phyloP scores from a whole-genome alignment of 805 yeast genomes.

The Spathaspora girioi region DNA sequence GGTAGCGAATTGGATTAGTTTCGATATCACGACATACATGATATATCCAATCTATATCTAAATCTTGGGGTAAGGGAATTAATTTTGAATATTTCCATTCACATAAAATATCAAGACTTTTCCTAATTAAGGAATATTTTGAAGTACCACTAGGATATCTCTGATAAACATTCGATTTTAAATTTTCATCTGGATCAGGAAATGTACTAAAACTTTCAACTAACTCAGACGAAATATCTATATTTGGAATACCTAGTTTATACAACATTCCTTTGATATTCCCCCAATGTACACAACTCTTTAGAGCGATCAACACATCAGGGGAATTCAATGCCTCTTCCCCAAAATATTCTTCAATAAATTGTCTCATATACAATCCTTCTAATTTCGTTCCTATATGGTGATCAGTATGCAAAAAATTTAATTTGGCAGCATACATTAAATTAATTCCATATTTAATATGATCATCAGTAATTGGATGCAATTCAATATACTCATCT shows the following conservation, averaged over 20 bases:
- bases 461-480: constrained; percentile 28
- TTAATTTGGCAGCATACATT: constrained; percentile 44
- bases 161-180: constrained; percentile 35
- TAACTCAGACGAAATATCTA: constrained; percentile 29
- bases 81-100: constrained; percentile 36
- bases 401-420: constrained; percentile 55
- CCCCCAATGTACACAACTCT: constrained; percentile 55
- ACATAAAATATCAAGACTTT: constrained; percentile 29
- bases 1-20: constrained; percentile 45
- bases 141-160: constrained; percentile 56
- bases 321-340: constrained; percentile 33
- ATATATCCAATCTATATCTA: constrained; percentile 31
- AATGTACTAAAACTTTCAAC: constrained; percentile 30
- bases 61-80: constrained; percentile 24
- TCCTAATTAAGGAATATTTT: constrained; percentile 40
- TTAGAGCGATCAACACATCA: constrained; percentile 44
- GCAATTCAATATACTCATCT: constrained; percentile 22
- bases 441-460: constrained; percentile 40
- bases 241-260: constrained; percentile 35
- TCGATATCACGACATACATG: constrained; percentile 44
- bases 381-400: constrained; percentile 49
- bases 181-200: constrained; percentile 39
- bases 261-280: constrained; percentile 46
- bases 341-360: constrained; percentile 38
- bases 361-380: constrained; percentile 34